Conservation (phyloP, 2,329 filamentous ascomycete species). For the Aspergillus sp. region DNA sequence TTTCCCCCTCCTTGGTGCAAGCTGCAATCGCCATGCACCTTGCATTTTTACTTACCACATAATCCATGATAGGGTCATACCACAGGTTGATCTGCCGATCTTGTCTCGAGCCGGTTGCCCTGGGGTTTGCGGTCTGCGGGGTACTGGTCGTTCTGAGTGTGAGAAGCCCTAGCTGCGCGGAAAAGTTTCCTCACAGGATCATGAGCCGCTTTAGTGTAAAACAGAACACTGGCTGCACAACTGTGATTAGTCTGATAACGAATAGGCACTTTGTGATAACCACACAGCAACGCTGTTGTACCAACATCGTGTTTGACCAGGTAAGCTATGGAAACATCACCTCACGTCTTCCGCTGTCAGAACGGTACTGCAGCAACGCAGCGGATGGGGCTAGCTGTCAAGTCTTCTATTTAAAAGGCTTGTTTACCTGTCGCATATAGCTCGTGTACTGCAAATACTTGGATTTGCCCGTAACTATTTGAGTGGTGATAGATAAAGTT, state of each 20-base stretch:
- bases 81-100: conserved; percentile 21
- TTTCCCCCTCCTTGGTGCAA: conserved; percentile 10
- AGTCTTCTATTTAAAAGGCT: background rate
- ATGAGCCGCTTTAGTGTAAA: background rate
- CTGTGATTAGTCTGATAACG: background rate
- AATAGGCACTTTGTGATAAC: background rate
- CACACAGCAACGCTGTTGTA: background rate
- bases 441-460: background rate
- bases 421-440: background rate
- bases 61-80: conserved; percentile 1
- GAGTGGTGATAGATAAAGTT: background rate
- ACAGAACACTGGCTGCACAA: background rate
- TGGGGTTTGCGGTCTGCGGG: conserved; percentile 15
- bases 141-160: conserved; percentile 1
- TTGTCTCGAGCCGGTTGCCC: conserved; percentile 6
- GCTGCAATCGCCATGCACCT: conserved; percentile 6
- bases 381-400: background rate
- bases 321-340: background rate
- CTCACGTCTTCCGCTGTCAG: conserved; percentile 4
- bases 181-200: background rate
- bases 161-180: background rate
- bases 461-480: background rate
- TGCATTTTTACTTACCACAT: conserved; percentile 3
- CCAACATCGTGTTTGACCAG: background rate
- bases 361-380: background rate